A percentile compares a stretch with the other conserved stretches of the same genome.
Conservation (phyloP, 31 red algal genomes). For the Pterothamnion heteromorphum region DNA sequence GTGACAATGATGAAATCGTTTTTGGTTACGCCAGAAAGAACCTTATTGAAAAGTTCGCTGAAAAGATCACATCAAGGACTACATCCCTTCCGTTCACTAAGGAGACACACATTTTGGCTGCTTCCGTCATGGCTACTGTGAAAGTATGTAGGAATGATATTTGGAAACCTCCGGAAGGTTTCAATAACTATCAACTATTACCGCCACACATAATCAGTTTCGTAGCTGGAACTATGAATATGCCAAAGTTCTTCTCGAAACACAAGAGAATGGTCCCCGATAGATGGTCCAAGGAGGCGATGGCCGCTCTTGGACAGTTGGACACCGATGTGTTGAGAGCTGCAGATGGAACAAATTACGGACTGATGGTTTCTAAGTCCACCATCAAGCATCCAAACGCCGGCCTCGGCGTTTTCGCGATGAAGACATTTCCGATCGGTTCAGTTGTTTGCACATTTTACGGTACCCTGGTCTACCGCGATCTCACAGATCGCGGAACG, state of each 20-base stretch:
- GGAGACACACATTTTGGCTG: neutral
- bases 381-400: neutral
- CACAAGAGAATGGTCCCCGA: neutral
- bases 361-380: neutral
- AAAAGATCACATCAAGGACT: neutral
- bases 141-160: neutral
- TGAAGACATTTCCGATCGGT: neutral
- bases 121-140: neutral
- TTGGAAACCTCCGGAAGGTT: neutral
- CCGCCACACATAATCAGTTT: neutral
- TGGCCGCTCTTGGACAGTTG: neutral
- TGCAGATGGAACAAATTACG: neutral
- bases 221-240: neutral
- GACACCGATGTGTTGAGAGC: neutral
- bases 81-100: neutral
- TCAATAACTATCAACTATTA: neutral
- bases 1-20: neutral
- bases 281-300: neutral
- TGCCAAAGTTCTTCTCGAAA: neutral
- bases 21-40: neutral
- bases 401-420: neutral
- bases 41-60: neutral
- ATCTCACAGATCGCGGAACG: neutral
- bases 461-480: slow-evolving; percentile 17
- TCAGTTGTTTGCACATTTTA: neutral